These are phyloP conservation scores for Stenogyne calaminthoides DNA, from an alignment of 305 asterid species.

Conservation along the genomic window DNA sequence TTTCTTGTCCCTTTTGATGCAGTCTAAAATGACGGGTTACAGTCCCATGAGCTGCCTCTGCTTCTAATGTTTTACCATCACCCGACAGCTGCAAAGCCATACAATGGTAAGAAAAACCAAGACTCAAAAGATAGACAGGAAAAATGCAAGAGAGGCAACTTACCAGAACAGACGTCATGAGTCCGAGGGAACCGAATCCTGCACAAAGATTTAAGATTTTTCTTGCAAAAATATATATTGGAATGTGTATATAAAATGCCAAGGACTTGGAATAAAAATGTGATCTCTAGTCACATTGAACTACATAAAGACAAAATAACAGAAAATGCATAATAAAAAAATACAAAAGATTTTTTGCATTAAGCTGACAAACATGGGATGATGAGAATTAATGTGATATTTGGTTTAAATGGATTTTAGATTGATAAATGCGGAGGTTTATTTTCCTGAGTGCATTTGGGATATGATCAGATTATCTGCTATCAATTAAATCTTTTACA, in stretches of 20 bases:
- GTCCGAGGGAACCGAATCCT: slow-evolving; percentile 97
- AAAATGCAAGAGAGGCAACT: slow-evolving; percentile 24
- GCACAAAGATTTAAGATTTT: slow-evolving; percentile 19
- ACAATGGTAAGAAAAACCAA: slow-evolving; percentile 16
- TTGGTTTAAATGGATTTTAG: background rate
- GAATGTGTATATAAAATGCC: background rate
- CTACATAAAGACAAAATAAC: background rate
- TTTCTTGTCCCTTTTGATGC: slow-evolving; percentile 92
- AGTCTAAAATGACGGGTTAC: slow-evolving; percentile 88
- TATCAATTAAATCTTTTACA: background rate
- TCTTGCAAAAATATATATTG: background rate
- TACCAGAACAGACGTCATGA: slow-evolving; percentile 90
- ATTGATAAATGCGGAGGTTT: background rate
- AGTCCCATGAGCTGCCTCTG: slow-evolving; percentile 99
- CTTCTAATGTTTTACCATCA: slow-evolving; percentile 88
- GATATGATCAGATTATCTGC: slow-evolving; percentile 5
- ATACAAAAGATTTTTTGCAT: background rate
- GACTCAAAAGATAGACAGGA: background rate
- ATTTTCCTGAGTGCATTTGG: background rate
- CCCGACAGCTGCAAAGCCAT: slow-evolving; percentile 67
- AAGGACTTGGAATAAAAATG: background rate
- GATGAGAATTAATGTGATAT: background rate
- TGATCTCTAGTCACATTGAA: background rate
- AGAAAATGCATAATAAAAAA: background rate
- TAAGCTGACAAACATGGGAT: background rate